Conservation (phyloP, 495 filamentous ascomycete species). For the Halenospora varia region DNA sequence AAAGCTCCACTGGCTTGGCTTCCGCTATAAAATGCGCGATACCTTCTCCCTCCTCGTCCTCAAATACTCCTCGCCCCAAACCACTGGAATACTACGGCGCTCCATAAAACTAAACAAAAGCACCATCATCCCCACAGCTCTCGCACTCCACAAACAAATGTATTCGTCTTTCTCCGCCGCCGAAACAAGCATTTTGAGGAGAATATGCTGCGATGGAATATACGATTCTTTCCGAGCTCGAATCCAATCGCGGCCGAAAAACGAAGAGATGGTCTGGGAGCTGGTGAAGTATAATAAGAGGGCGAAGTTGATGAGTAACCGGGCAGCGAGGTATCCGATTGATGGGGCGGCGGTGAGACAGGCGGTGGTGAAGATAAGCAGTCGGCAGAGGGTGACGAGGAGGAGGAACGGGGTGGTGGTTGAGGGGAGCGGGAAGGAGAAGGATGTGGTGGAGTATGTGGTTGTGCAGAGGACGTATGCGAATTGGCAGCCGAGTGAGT, state of each 20-base stretch:
- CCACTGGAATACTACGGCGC: too few species aligned
- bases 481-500: conserved; percentile 53
- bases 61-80: conserved; percentile 10
- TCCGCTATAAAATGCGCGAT: conserved; percentile 3
- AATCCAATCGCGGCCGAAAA: conserved; percentile 50
- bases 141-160: conserved; percentile 62
- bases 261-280: conserved; percentile 57
- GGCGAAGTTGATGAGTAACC: conserved; percentile 59
- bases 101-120: conserved; percentile 38
- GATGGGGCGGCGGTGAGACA: conserved; percentile 55
- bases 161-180: conserved; percentile 67
- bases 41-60: conserved; percentile 10
- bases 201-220: conserved; percentile 59
- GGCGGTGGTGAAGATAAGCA: conserved; percentile 66
- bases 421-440: conserved; percentile 48
- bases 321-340: conserved; percentile 46
- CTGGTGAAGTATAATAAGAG: conserved; percentile 57
- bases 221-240: conserved; percentile 46
- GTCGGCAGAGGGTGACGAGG: conserved; percentile 56
- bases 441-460: conserved; percentile 71
- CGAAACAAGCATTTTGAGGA: conserved; percentile 51
- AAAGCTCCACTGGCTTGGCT: conserved; percentile 32
- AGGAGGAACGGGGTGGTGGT: conserved; percentile 31
- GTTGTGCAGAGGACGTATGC: conserved; percentile 59
- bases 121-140: conserved; percentile 44